Evolutionary conservation across 2,329 filamentous ascomycete genomes (phyloP).

Genomic region (Beauveria sp.): DNA sequence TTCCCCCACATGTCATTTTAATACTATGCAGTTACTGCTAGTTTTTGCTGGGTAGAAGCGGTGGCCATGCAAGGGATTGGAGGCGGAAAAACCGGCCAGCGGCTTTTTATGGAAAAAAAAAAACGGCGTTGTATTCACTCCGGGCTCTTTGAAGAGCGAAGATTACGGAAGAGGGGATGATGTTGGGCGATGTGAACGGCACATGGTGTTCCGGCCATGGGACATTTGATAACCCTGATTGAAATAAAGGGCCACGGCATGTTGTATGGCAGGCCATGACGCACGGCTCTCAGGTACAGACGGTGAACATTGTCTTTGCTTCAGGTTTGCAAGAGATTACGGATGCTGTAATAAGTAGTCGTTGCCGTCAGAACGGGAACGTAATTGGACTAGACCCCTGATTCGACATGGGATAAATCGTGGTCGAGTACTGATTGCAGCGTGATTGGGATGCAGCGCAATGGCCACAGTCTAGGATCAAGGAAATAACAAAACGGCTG

Average conservation of each 20-base stretch:
- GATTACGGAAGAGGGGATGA: neutral
- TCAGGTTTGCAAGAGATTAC: neutral
- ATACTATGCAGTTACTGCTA: neutral
- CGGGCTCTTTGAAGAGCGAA: neutral
- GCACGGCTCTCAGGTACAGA: neutral
- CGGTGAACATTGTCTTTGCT: neutral
- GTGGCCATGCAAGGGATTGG: constrained; percentile 6
- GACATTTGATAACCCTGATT: neutral
- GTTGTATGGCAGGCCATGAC: neutral
- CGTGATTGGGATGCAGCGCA: neutral
- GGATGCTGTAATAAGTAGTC: too few species aligned
- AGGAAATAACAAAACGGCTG: neutral
- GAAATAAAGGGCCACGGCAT: neutral
- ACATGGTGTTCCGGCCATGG: neutral
- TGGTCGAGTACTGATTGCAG: too few species aligned
- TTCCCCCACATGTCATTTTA: constrained; percentile 1
- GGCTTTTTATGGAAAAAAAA: too few species aligned
- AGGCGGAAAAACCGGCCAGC: too few species aligned
- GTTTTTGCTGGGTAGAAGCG: neutral
- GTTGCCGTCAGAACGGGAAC: neutral
- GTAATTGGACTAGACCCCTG: neutral
- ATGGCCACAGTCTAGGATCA: neutral
- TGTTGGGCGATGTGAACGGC: neutral
- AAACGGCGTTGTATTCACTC: too few species aligned
- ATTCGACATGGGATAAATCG: neutral